phyloP scores from a whole-genome alignment of 2,329 filamentous ascomycete species.

The Colletotrichum agaves region DNA sequence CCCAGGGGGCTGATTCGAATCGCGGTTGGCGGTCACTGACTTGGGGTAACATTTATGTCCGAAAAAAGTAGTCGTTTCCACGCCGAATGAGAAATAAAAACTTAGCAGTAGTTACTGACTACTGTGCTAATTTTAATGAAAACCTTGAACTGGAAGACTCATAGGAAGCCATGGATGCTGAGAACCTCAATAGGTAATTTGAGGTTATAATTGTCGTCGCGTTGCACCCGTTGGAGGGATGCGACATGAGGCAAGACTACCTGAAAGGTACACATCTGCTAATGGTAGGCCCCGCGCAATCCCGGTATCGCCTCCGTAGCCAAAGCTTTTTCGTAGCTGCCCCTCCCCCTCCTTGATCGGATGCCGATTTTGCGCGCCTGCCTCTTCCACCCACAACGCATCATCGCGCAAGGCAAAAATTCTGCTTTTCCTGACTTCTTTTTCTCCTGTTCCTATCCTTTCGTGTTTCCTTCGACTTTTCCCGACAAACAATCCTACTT shows the following conservation, averaged over 20 bases:
- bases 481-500: conserved; percentile 8
- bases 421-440: conserved; percentile 20
- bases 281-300: background rate
- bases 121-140: no score
- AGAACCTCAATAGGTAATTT: no score
- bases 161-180: no score
- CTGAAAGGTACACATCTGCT: conserved; percentile 11
- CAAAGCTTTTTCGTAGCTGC: conserved; percentile 21
- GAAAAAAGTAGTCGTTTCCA: no score
- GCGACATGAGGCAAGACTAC: conserved; percentile 32
- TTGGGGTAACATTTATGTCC: no score
- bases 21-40: conserved; percentile 12
- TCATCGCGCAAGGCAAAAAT: conserved; percentile 33
- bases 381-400: conserved; percentile 26
- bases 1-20: conserved; percentile 1
- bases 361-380: conserved; percentile 35
- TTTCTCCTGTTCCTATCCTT: background rate
- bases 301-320: conserved; percentile 18
- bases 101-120: no score
- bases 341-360: conserved; percentile 37
- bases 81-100: no score
- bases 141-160: no score
- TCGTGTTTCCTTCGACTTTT: background rate
- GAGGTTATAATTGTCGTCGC: no score
- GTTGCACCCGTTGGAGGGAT: conserved; percentile 3